These are phyloP conservation scores for Andrographis paniculata DNA, from an alignment of 305 asterid genomes.

Conservation along the genomic window DNA sequence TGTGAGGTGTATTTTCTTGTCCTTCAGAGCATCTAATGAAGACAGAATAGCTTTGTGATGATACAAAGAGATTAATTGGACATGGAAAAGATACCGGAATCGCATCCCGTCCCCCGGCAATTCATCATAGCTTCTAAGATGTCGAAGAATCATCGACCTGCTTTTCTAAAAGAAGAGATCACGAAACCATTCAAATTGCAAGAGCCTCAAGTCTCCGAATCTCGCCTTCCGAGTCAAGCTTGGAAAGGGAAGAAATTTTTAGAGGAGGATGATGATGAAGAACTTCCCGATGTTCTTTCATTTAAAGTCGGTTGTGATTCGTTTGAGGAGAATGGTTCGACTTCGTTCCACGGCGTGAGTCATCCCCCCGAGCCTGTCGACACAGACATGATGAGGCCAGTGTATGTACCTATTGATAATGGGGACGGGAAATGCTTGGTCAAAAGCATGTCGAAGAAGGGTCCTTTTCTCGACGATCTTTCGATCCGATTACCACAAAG, in stretches of 20 bases:
- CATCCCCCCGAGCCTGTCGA: conserved; percentile 97
- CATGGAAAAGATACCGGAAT: conserved; percentile 66
- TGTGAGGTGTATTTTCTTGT: not conserved
- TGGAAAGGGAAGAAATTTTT: conserved; percentile 61
- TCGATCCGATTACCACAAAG: conserved; percentile 46
- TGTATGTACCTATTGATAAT: conserved; percentile 55
- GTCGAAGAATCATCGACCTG: conserved; percentile 25
- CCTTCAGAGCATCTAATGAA: not conserved
- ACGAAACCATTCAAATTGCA: conserved; percentile 22
- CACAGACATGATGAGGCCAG: conserved; percentile 70
- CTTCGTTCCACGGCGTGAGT: conserved; percentile 90
- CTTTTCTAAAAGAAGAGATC: conserved; percentile 33
- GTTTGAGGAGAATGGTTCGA: conserved; percentile 66
- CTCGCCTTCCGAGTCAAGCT: conserved; percentile 26
- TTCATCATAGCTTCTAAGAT: conserved; percentile 42
- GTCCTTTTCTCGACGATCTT: conserved; percentile 58
- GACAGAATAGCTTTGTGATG: conserved; percentile 30
- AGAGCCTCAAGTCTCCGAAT: conserved; percentile 32
- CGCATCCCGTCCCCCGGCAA: conserved; percentile 44
- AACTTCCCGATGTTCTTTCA: conserved; percentile 46
- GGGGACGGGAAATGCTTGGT: conserved; percentile 43
- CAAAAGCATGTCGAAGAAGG: conserved; percentile 50
- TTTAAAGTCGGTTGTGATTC: conserved; percentile 51
- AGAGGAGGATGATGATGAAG: conserved; percentile 50
- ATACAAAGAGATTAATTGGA: conserved; percentile 29